Percentiles rank a stretch among this genome's conserved stretches.
Evolutionary conservation across 495 filamentous ascomycete genomes (phyloP).

Genomic region (Glarea lozoyensis): DNA sequence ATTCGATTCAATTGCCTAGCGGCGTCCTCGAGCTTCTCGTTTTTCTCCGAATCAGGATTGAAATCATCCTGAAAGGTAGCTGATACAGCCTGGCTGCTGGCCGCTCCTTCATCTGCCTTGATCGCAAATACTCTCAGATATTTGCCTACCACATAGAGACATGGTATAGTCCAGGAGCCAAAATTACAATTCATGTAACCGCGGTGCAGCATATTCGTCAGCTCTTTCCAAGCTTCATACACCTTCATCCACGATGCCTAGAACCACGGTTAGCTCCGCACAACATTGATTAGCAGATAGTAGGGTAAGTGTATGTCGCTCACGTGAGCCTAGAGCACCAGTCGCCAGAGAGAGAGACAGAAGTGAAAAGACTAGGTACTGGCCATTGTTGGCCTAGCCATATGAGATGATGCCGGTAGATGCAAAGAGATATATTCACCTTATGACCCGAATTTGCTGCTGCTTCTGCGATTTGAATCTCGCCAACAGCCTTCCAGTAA

Average conservation of each 20-base stretch:
- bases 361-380: neutral
- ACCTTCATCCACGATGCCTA: conserved; percentile 60
- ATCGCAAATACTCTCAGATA: conserved; percentile 82
- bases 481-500: conserved; percentile 74
- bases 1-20: conserved; percentile 80
- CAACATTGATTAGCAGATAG: too few species aligned
- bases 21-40: conserved; percentile 79
- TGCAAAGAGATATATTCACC: conserved; percentile 17
- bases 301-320: too few species aligned
- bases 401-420: neutral
- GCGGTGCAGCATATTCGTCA: conserved; percentile 59
- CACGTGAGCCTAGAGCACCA: conserved; percentile 3
- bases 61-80: conserved; percentile 67
- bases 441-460: conserved; percentile 25
- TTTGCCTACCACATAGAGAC: conserved; percentile 75
- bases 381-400: conserved; percentile 4
- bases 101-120: conserved; percentile 63
- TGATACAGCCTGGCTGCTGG: conserved; percentile 32
- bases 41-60: conserved; percentile 57
- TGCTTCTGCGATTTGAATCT: conserved; percentile 51
- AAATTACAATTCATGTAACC: conserved; percentile 64
- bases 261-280: too few species aligned
- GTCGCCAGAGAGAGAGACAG: neutral
- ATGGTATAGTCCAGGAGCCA: conserved; percentile 80
- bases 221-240: conserved; percentile 78